These are phyloP conservation scores for Beauveria sp. DNA, from an alignment of 2,329 filamentous ascomycete genomes.

Conservation along the genomic window DNA sequence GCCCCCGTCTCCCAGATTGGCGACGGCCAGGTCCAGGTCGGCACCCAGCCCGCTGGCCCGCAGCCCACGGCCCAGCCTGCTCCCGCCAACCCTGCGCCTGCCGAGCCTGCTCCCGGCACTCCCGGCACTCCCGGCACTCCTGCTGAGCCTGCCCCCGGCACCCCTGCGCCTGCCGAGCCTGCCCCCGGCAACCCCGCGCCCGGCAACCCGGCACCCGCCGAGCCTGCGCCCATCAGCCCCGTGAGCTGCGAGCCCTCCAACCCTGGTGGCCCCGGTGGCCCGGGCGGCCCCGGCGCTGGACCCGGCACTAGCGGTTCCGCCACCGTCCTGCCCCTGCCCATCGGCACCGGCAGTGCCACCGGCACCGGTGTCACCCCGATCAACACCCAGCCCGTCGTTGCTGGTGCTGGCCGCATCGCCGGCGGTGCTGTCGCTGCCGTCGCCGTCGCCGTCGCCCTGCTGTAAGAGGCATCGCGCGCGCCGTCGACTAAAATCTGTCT, in stretches of 20 bases:
- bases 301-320: not conserved
- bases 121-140: not conserved
- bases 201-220: not conserved
- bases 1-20: not conserved
- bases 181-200: not conserved
- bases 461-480: not conserved
- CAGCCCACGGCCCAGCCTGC: not conserved
- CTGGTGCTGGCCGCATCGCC: not conserved
- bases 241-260: not conserved
- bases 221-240: not conserved
- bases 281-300: too few relatives aligned
- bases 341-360: not conserved
- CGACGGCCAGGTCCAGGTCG: slow-evolving; percentile 1
- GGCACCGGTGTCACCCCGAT: not conserved
- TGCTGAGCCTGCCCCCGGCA: not conserved
- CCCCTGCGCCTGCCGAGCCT: not conserved
- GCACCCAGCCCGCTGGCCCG: not conserved
- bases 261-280: not conserved
- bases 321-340: not conserved
- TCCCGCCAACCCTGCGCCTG: not conserved
- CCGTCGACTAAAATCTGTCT: not conserved
- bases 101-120: not conserved
- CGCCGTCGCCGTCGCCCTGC: not conserved
- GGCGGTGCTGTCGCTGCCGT: not conserved
- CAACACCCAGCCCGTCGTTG: not conserved